Evolutionary conservation across 306 rosid species (phyloP), one percentile per base, ranked within the genome.

Genomic region (Vigna reflexopilosa): DNA sequence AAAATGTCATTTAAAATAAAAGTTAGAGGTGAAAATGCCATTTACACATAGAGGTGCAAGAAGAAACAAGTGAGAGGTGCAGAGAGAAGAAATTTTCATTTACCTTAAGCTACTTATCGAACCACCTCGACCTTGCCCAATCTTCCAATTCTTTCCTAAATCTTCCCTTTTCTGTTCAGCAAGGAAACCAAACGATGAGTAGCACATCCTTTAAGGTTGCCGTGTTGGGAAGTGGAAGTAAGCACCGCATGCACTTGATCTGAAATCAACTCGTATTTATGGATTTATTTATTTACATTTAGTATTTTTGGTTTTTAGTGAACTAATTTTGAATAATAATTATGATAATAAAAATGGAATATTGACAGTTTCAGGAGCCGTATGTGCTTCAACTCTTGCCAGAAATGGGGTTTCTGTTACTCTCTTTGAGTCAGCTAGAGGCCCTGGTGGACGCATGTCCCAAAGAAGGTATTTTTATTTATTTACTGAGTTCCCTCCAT

Each of bases 361-460:
- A 38, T 72, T 75, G 17, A 83, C 89, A 94, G 98, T 94, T 87
- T 85, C 98, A 77, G 97, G 98, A 85, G 95, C 95, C 4, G 93
- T 89, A 24, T 92, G 97, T 76, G 97, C 97, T 10, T 90, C 97
- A 72, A 82, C 86, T 77, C 94, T 94, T 47, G 97, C 97, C 32
- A 74, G 86, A 77, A 86, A 86, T 90, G 98, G 97, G 16, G 66
- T 90, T 12, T 80, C 90, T 8, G 97, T 94, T 4, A 90, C 95
- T 52, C 73, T 94, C 80, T 88, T 94, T 85, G 97, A 94, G 30
- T 92, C 98, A 5, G 95, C 93, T 51, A 85, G 98, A 87, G 98
- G 97, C 79, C 96, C 97, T 11, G 97, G 98, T 72, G 97, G 98
- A 68, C 91, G 97, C 61, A 90, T 94, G 97, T 94, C 97, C 5